Conservation (phyloP, 2,329 filamentous ascomycete species). For the Gyromitra esculenta region DNA sequence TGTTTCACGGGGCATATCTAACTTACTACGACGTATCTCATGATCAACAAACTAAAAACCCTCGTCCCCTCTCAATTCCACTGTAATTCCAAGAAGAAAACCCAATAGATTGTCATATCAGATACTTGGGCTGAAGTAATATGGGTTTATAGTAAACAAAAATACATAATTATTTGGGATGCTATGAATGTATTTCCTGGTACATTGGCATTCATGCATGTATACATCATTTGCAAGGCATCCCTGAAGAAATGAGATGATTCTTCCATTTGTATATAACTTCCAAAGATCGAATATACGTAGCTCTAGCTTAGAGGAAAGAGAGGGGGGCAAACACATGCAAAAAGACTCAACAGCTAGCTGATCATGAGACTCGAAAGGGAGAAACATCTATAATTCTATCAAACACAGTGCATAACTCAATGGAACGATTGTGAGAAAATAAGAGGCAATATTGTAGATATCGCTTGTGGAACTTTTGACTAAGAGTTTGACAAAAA, state of each 20-base stretch:
- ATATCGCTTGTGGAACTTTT: background rate
- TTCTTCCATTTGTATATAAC: background rate
- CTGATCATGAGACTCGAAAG: background rate
- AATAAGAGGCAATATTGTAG: background rate
- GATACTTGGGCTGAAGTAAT: background rate
- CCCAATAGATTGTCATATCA: background rate
- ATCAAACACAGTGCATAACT: too few species aligned
- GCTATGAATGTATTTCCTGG: background rate
- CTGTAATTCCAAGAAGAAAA: background rate
- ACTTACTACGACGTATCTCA: too few species aligned
- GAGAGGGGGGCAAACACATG: background rate
- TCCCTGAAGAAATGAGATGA: too few species aligned
- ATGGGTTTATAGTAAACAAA: background rate
- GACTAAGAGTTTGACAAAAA: background rate
- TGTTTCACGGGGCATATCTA: too few species aligned
- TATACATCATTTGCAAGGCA: too few species aligned
- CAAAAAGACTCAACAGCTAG: background rate
- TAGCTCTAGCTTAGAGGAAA: background rate
- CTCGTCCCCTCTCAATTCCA: too few species aligned
- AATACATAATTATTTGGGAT: background rate
- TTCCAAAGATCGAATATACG: background rate
- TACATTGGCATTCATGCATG: background rate
- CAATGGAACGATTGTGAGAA: too few species aligned
- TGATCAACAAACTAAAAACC: too few species aligned
- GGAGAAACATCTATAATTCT: too few species aligned